A percentile compares a stretch with the other conserved stretches of the same genome.
Evolutionary conservation across 495 filamentous ascomycete species (phyloP).

Genomic region (Polyplosphaeria fusca): DNA sequence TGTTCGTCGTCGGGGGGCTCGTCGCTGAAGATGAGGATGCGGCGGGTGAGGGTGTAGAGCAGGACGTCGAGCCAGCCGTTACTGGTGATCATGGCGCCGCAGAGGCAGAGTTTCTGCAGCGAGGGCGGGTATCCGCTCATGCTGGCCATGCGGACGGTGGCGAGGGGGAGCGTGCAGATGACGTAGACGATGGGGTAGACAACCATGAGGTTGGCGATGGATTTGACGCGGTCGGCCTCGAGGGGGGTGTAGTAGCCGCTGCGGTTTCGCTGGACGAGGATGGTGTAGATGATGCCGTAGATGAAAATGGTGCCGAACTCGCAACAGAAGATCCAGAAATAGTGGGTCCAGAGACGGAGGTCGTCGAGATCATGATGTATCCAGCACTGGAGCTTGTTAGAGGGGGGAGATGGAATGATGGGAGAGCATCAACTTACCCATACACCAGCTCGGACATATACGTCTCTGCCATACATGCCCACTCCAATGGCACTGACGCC

Average conservation of each 20-base stretch:
- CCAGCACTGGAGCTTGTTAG: constrained; percentile 22
- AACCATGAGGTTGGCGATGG: constrained; percentile 54
- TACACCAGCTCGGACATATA: constrained; percentile 31
- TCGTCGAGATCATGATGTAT: constrained; percentile 28
- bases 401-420: neutral
- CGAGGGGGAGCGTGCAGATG: constrained; percentile 67
- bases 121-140: constrained; percentile 56
- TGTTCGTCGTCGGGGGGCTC: constrained; percentile 29
- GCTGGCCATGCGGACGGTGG: constrained; percentile 62
- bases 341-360: constrained; percentile 66
- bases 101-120: constrained; percentile 60
- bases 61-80: constrained; percentile 73
- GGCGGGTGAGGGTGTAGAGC: constrained; percentile 67
- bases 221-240: constrained; percentile 20
- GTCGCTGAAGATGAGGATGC: constrained; percentile 37
- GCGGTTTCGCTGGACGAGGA: constrained; percentile 28
- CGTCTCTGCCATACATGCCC: constrained; percentile 7
- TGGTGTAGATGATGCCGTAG: constrained; percentile 64
- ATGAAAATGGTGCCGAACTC: constrained; percentile 63
- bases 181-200: constrained; percentile 75
- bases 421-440: constrained; percentile 20
- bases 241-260: constrained; percentile 21
- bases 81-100: constrained; percentile 67
- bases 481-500: constrained; percentile 12
- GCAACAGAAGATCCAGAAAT: constrained; percentile 72